A percentile compares a stretch with the other conserved stretches of the same genome.
These are phyloP conservation scores for Moesziomyces parantarcticus DNA, from an alignment of 1,284 basidiomycete genomes.

Conservation along the genomic window DNA sequence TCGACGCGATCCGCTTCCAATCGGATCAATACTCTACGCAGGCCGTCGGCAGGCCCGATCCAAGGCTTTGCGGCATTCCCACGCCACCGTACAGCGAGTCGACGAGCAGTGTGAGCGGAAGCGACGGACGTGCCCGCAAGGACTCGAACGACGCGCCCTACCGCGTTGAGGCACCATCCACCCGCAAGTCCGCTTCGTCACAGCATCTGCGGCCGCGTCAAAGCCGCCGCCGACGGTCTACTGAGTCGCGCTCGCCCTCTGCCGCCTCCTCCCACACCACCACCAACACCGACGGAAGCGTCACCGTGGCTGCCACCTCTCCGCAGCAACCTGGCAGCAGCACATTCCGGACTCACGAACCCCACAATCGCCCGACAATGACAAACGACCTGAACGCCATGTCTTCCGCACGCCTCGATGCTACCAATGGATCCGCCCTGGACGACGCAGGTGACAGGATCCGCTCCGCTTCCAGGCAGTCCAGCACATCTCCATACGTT, in stretches of 20 bases:
- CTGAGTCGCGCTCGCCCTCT: conserved; percentile 20
- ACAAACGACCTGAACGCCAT: conserved; percentile 1
- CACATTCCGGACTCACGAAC: conserved; percentile 8
- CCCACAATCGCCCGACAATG: background rate
- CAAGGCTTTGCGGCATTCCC: conserved; percentile 18
- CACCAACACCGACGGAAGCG: conserved; percentile 34
- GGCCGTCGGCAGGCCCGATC: background rate
- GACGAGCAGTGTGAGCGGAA: conserved; percentile 36
- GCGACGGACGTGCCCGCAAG: conserved; percentile 28
- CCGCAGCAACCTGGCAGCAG: conserved; percentile 14
- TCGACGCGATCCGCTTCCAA: conserved; percentile 19
- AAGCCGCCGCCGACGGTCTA: conserved; percentile 1
- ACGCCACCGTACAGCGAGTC: conserved; percentile 47
- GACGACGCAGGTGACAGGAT: background rate
- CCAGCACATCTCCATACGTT: conserved; percentile 12
- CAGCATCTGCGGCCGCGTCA: background rate
- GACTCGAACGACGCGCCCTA: conserved; percentile 16
- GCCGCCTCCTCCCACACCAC: conserved; percentile 30
- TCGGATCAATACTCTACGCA: background rate
- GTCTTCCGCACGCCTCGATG: background rate
- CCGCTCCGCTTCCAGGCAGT: background rate
- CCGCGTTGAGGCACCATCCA: background rate
- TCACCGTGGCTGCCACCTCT: conserved; percentile 29
- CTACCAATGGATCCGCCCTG: background rate
- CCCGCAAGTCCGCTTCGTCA: background rate